Evolutionary conservation across 257 asterid species (phyloP).

Genomic region (Solanum clarkiae): DNA sequence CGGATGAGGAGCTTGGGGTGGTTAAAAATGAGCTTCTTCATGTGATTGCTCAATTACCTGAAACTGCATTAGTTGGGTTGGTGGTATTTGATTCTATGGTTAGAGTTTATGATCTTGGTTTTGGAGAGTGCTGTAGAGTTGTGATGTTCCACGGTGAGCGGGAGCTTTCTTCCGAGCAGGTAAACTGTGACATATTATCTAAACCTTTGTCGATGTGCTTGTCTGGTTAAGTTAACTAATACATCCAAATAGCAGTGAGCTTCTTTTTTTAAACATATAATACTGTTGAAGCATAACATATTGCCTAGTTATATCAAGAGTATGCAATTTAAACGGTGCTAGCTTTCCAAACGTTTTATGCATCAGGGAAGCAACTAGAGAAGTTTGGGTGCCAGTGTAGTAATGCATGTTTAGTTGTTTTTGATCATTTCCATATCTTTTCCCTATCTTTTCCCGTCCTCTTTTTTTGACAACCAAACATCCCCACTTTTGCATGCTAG

Average conservation of each 20-base stretch:
- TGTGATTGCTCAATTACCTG: constrained; percentile 52
- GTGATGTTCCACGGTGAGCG: constrained; percentile 77
- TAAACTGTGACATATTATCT: constrained; percentile 11
- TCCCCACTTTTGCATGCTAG: not conserved
- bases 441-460: not conserved
- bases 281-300: not conserved
- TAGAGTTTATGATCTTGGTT: constrained; percentile 80
- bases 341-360: not conserved
- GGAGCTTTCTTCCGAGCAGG: constrained; percentile 67
- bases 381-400: not conserved
- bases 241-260: not conserved
- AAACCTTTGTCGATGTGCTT: constrained; percentile 1
- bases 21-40: constrained; percentile 77
- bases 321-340: not conserved
- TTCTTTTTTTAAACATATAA: not conserved
- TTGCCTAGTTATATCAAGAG: not conserved
- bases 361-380: not conserved
- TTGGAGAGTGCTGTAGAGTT: constrained; percentile 49
- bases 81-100: constrained; percentile 87
- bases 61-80: constrained; percentile 74
- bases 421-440: not conserved
- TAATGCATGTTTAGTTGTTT: not conserved
- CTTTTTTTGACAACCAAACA: not conserved
- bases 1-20: constrained; percentile 52
- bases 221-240: not conserved